Evolutionary conservation across 1,284 basidiomycete genomes (phyloP).

Genomic region (Leccinum angustisporum): DNA sequence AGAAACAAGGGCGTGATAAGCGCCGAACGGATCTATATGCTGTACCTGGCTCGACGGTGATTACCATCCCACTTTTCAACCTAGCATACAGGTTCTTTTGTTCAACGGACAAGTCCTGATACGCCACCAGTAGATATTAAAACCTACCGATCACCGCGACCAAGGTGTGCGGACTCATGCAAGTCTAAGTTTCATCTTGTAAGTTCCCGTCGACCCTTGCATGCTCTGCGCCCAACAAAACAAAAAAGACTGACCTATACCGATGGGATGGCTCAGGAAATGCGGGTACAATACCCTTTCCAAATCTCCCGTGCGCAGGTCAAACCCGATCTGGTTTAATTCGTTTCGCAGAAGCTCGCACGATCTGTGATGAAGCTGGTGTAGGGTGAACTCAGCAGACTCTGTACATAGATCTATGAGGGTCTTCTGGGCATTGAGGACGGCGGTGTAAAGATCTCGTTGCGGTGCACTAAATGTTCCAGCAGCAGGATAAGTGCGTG

Average conservation of each 20-base stretch:
- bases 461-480: constrained; percentile 83
- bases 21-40: constrained; percentile 16
- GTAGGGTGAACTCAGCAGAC: constrained; percentile 53
- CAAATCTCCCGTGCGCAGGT: constrained; percentile 61
- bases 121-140: constrained; percentile 5
- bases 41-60: constrained; percentile 80
- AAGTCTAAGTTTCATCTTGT: constrained; percentile 53
- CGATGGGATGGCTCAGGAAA: constrained; percentile 83
- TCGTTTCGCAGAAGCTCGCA: constrained; percentile 72
- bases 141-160: constrained; percentile 43
- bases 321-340: constrained; percentile 82
- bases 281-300: constrained; percentile 85
- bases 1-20: constrained; percentile 3
- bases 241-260: constrained; percentile 57
- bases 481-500: constrained; percentile 87
- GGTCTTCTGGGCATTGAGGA: constrained; percentile 75
- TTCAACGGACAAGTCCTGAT: constrained; percentile 8
- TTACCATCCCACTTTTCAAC: constrained; percentile 79
- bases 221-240: background rate
- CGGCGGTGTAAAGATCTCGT: constrained; percentile 83
- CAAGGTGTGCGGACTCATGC: constrained; percentile 67
- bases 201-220: constrained; percentile 18
- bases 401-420: constrained; percentile 67
- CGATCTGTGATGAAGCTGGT: constrained; percentile 80
- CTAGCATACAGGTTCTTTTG: constrained; percentile 32